phyloP scores from a whole-genome alignment of 805 yeast genomes.

The Candida ovalis region DNA sequence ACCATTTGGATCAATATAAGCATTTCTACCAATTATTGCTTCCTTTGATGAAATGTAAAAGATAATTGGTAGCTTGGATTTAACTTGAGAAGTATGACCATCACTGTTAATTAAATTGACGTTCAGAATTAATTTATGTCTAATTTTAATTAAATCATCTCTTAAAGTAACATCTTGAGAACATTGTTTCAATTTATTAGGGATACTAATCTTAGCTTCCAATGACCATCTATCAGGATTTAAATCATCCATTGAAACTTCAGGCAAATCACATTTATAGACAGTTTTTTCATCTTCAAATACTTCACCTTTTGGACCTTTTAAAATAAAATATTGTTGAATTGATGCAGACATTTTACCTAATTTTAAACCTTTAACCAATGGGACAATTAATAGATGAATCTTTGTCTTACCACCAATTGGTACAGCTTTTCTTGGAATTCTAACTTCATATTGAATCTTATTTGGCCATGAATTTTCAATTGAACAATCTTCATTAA shows the following conservation, averaged over 20 bases:
- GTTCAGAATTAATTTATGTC: slow-evolving; percentile 42
- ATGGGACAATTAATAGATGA: slow-evolving; percentile 41
- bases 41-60: slow-evolving; percentile 39
- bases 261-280: slow-evolving; percentile 37
- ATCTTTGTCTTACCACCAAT: slow-evolving; percentile 43
- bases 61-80: slow-evolving; percentile 47
- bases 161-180: slow-evolving; percentile 42
- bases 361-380: slow-evolving; percentile 41
- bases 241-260: slow-evolving; percentile 26
- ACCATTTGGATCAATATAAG: slow-evolving; percentile 23
- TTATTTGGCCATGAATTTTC: slow-evolving; percentile 52
- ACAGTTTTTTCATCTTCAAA: slow-evolving; percentile 28
- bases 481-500: slow-evolving; percentile 42
- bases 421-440: slow-evolving; percentile 43
- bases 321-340: slow-evolving; percentile 28
- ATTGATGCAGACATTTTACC: slow-evolving; percentile 33
- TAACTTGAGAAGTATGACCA: slow-evolving; percentile 48
- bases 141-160: slow-evolving; percentile 39
- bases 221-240: slow-evolving; percentile 45
- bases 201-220: slow-evolving; percentile 38
- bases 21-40: slow-evolving; percentile 22
- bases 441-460: slow-evolving; percentile 44
- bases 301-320: slow-evolving; percentile 18
- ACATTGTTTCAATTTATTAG: slow-evolving; percentile 36
- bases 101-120: slow-evolving; percentile 44